These are phyloP conservation scores for Colletotrichum eleusines DNA, from an alignment of 2,329 filamentous ascomycete genomes.

Conservation along the genomic window DNA sequence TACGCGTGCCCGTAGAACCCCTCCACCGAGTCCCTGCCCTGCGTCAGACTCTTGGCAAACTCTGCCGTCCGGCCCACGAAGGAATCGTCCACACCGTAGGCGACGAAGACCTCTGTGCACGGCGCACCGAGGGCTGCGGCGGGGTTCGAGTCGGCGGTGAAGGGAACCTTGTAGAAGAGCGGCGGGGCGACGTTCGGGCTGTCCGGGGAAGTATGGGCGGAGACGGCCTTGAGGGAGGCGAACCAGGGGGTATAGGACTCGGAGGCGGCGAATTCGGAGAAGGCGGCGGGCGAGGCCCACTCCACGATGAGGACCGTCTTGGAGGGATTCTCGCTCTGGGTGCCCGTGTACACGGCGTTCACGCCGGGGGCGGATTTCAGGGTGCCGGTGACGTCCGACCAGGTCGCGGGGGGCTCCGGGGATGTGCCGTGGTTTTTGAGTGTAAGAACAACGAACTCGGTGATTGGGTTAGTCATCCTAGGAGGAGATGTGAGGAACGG, in stretches of 20 bases:
- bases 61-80: conserved; percentile 40
- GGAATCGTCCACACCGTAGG: conserved; percentile 49
- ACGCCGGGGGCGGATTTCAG: conserved; percentile 49
- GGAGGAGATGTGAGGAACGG: neutral
- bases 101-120: conserved; percentile 54
- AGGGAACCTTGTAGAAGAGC: conserved; percentile 44
- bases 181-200: conserved; percentile 37
- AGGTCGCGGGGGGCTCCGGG: conserved; percentile 30
- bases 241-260: conserved; percentile 57
- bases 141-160: conserved; percentile 35
- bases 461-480: conserved; percentile 32
- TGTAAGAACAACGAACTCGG: conserved; percentile 40
- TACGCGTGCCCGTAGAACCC: conserved; percentile 51
- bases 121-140: conserved; percentile 51
- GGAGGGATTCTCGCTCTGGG: conserved; percentile 50
- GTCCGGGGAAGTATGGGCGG: conserved; percentile 31
- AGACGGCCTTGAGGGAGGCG: conserved; percentile 51
- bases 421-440: conserved; percentile 30
- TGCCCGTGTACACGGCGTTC: conserved; percentile 51
- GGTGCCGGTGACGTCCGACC: conserved; percentile 26
- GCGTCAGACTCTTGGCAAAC: conserved; percentile 50
- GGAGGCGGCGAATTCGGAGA: conserved; percentile 56
- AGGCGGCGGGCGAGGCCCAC: conserved; percentile 51
- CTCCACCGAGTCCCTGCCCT: conserved; percentile 43
- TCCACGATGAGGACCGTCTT: conserved; percentile 50